Percentiles rank a stretch among this genome's conserved stretches.
Conservation (phyloP, 2,329 filamentous ascomycete species). For the Colletotrichum sp. region DNA sequence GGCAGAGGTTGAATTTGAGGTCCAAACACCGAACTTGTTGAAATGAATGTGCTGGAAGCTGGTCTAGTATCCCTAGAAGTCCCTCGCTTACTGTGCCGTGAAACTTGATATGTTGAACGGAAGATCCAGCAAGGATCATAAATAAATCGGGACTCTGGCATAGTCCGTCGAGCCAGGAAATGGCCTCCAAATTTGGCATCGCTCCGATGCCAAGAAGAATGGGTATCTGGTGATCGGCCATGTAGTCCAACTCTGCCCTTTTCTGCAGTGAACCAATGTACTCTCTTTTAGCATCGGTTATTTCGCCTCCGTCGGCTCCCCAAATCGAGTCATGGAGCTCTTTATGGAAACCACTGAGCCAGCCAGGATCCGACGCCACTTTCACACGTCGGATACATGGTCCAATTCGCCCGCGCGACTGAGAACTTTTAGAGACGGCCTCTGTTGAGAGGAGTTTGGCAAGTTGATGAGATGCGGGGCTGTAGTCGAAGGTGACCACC, state of each 20-base stretch:
- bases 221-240: neutral
- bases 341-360: neutral
- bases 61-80: neutral
- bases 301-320: neutral
- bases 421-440: neutral
- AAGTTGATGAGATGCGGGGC: neutral
- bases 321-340: neutral
- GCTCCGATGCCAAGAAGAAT: neutral
- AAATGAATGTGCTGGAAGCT: neutral
- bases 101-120: neutral
- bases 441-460: neutral
- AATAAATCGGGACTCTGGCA: neutral
- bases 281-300: neutral
- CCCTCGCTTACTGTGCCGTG: neutral
- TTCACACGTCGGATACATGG: neutral
- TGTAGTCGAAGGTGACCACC: slow-evolving; percentile 19
- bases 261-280: neutral
- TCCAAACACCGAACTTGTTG: neutral
- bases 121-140: neutral
- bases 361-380: neutral
- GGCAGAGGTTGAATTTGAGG: neutral
- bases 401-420: neutral
- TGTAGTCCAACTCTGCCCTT: neutral
- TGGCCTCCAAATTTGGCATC: neutral
- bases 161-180: neutral